phyloP scores from a whole-genome alignment of 2,329 filamentous ascomycete species.

The Beauveria varroae region DNA sequence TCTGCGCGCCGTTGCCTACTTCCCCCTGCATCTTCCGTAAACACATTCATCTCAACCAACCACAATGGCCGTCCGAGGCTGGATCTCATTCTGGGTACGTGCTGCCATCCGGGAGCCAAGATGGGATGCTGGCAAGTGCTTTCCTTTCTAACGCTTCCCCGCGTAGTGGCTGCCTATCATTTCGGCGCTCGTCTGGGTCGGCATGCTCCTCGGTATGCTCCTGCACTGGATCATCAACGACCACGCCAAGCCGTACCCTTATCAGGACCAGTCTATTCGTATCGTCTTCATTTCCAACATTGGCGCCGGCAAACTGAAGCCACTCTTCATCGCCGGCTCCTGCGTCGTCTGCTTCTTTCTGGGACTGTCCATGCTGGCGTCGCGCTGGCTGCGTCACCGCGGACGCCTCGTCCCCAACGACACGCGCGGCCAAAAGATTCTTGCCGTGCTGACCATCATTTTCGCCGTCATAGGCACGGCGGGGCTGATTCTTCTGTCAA shows the following conservation, averaged over 20 bases:
- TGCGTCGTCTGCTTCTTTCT: constrained; percentile 69
- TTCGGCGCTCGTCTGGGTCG: constrained; percentile 56
- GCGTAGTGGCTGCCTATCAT: constrained; percentile 59
- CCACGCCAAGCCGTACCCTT: constrained; percentile 48
- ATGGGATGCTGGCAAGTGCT: background rate
- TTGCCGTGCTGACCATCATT: constrained; percentile 54
- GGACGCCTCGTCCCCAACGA: constrained; percentile 72
- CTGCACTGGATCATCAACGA: constrained; percentile 58
- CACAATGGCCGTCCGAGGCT: constrained; percentile 24
- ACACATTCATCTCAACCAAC: background rate
- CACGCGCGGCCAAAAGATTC: constrained; percentile 52
- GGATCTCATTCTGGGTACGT: constrained; percentile 34
- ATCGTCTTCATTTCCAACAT: constrained; percentile 70
- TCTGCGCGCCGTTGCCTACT: background rate
- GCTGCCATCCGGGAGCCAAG: background rate
- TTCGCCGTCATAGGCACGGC: constrained; percentile 67
- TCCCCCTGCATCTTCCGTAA: no score
- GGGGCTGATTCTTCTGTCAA: constrained; percentile 73
- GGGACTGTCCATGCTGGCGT: constrained; percentile 70
- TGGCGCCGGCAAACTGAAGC: constrained; percentile 56
- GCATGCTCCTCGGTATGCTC: constrained; percentile 61
- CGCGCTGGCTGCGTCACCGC: constrained; percentile 77
- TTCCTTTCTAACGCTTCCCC: background rate
- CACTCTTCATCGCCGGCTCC: constrained; percentile 69
- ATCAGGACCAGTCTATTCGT: constrained; percentile 48